These are phyloP conservation scores for Apiospora koreana DNA, from an alignment of 2,329 filamentous ascomycete genomes.

Conservation along the genomic window DNA sequence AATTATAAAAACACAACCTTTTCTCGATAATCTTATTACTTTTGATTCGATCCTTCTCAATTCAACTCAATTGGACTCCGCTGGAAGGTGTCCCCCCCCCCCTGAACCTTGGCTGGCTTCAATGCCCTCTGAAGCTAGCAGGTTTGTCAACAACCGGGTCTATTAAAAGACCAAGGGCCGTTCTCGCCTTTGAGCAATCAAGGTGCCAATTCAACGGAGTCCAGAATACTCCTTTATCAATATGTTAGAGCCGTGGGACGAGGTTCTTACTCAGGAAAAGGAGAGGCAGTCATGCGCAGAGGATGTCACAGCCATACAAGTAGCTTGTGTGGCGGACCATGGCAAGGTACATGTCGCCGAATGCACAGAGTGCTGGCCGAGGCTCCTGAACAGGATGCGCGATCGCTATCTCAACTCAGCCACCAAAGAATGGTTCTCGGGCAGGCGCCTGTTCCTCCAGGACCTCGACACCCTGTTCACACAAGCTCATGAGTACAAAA, in stretches of 20 bases:
- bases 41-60: background rate
- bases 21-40: background rate
- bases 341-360: conserved; percentile 43
- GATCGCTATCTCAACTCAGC: conserved; percentile 38
- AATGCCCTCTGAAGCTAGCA: background rate
- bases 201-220: background rate
- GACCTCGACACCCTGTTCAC: conserved; percentile 52
- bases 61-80: no score
- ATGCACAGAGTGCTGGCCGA: conserved; percentile 50
- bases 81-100: background rate
- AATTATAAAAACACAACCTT: background rate
- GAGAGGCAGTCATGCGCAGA: conserved; percentile 38
- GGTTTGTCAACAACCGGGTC: background rate
- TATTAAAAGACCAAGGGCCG: background rate
- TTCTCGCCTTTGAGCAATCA: background rate
- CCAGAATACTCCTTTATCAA: background rate
- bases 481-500: conserved; percentile 45
- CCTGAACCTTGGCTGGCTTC: background rate
- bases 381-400: conserved; percentile 47
- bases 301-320: conserved; percentile 44
- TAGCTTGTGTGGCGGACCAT: conserved; percentile 44
- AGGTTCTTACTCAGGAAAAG: conserved; percentile 30
- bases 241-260: conserved; percentile 36
- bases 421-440: conserved; percentile 53
- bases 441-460: conserved; percentile 48